phyloP scores from a whole-genome alignment of 345 rosid genomes.

The Trapa incisa region DNA sequence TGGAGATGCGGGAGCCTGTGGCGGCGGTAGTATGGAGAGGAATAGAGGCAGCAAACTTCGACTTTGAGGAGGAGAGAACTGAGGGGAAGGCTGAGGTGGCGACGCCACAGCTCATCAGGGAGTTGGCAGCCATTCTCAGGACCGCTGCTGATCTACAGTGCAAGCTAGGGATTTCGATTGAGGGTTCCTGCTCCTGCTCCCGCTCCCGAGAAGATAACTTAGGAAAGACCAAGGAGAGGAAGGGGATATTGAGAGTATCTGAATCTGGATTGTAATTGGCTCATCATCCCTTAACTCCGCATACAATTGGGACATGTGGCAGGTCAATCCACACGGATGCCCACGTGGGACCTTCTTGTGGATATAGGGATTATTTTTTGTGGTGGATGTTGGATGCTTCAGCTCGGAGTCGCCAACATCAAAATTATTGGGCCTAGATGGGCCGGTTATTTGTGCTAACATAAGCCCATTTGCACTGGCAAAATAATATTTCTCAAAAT shows the following conservation, averaged over 20 bases:
- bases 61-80: slow-evolving; percentile 61
- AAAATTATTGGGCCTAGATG: neutral
- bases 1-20: slow-evolving; percentile 35
- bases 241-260: slow-evolving; percentile 35
- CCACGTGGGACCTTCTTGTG: slow-evolving; percentile 9
- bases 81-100: slow-evolving; percentile 67
- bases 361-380: slow-evolving; percentile 4
- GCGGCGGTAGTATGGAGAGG: slow-evolving; percentile 26
- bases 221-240: neutral
- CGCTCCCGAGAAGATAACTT: neutral
- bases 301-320: slow-evolving; percentile 64
- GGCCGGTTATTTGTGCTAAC: neutral
- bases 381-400: slow-evolving; percentile 16
- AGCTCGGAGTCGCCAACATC: neutral
- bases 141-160: neutral
- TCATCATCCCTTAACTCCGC: slow-evolving; percentile 12
- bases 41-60: slow-evolving; percentile 37
- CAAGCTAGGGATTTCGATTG: neutral
- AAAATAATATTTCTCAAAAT: no score
- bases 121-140: slow-evolving; percentile 45
- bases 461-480: neutral
- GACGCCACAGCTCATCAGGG: slow-evolving; percentile 76
- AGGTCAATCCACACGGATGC: slow-evolving; percentile 26
- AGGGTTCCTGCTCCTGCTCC: neutral
- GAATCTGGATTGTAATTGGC: slow-evolving; percentile 46